Percentiles rank a stretch among this genome's conserved stretches.
phyloP scores from a whole-genome alignment of 2,329 filamentous ascomycete genomes.

The Sporothrix globosa region DNA sequence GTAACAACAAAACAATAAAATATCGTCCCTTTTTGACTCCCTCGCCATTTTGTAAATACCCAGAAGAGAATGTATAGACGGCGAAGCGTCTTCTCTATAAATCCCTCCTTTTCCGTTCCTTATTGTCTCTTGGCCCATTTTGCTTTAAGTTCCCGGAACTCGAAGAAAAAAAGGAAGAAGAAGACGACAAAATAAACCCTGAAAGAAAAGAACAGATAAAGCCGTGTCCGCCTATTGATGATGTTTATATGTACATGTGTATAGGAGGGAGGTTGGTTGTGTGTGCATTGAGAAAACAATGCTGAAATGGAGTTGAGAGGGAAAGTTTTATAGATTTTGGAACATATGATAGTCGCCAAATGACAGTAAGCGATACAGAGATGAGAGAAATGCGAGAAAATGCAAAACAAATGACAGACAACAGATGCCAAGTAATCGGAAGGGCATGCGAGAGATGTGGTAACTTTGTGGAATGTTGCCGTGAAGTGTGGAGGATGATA shows the following conservation, averaged over 20 bases:
- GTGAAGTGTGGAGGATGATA: neutral
- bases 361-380: neutral
- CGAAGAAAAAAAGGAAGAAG: neutral
- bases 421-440: neutral
- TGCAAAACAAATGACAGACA: neutral
- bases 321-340: neutral
- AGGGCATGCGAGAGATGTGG: slow-evolving; percentile 4
- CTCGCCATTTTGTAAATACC: neutral
- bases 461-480: neutral
- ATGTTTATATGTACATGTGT: slow-evolving; percentile 16
- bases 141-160: neutral
- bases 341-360: neutral
- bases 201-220: neutral
- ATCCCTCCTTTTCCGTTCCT: neutral
- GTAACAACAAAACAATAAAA: slow-evolving; percentile 3
- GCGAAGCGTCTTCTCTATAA: neutral
- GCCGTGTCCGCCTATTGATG: neutral
- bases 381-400: neutral
- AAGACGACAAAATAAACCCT: neutral
- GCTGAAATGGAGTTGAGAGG: slow-evolving; percentile 14
- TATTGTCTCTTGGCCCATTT: neutral
- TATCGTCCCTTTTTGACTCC: neutral
- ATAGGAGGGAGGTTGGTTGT: neutral
- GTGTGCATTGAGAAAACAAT: neutral
- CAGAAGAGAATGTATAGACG: neutral